These are phyloP conservation scores for Phycomyces nitens DNA, from an alignment of 192 early-diverging fungal species.

Conservation along the genomic window DNA sequence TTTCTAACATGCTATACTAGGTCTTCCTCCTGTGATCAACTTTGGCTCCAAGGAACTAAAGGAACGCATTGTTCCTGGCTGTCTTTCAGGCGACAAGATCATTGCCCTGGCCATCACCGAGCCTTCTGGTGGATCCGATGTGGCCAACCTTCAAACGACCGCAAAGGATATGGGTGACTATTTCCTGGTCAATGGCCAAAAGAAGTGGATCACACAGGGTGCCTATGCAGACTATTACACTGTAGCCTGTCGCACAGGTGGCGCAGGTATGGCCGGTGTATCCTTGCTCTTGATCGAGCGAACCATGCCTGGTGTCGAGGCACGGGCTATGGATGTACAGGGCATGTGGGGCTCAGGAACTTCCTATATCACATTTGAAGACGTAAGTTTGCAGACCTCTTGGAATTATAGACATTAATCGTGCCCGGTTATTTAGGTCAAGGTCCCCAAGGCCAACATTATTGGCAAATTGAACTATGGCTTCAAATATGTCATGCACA, in stretches of 20 bases:
- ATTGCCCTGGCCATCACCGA: slow-evolving; percentile 83
- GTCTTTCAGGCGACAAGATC: slow-evolving; percentile 66
- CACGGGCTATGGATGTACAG: slow-evolving; percentile 77
- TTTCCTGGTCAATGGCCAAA: slow-evolving; percentile 80
- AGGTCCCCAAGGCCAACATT: slow-evolving; percentile 80
- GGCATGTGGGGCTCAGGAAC: slow-evolving; percentile 79
- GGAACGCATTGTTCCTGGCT: slow-evolving; percentile 58
- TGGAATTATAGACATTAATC: too few relatives aligned
- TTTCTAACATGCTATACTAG: too few relatives aligned
- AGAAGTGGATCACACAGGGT: slow-evolving; percentile 83
- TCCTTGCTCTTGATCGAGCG: slow-evolving; percentile 72
- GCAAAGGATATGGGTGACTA: slow-evolving; percentile 70
- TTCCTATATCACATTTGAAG: slow-evolving; percentile 76
- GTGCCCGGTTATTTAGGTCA: slow-evolving; percentile 40
- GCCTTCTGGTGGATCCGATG: slow-evolving; percentile 67
- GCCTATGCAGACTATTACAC: slow-evolving; percentile 83
- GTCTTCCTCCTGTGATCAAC: slow-evolving; percentile 67
- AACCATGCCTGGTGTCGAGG: slow-evolving; percentile 65
- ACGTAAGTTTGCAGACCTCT: too few relatives aligned
- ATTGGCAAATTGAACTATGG: slow-evolving; percentile 84
- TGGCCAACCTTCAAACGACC: slow-evolving; percentile 64
- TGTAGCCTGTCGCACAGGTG: slow-evolving; percentile 74
- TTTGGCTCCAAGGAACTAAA: slow-evolving; percentile 69
- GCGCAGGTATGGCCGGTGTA: slow-evolving; percentile 72
- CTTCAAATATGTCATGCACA: slow-evolving; percentile 60